Base-by-base conservation (phyloP, 164 flowering plant genomes). In the Liquidambar formosana region DNA sequence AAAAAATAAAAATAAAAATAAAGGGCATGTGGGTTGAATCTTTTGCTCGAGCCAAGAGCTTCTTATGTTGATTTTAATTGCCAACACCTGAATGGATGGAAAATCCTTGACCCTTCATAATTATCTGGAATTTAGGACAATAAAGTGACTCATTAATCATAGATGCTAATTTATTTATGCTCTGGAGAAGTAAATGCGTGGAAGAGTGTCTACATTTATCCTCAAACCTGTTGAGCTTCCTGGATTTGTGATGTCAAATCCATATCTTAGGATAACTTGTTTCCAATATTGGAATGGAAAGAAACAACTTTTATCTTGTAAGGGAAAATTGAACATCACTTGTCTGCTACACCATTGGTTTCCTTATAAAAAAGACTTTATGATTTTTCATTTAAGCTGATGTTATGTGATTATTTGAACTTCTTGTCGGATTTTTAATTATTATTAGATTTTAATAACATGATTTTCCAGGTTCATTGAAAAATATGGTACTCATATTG, bases 401-500 rank as follows among this genome's bases (percentile, higher is more conserved):
- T 33, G 6, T 33, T 6, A 33, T 2, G 41, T 33, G 41, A 33
- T 33, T 33, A 33, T 33, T 33, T 33, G 41, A 2, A 6, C 41
- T 33, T 33, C 4, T 33, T 12, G 11, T 1, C 1, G 25, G 41
- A 57, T 11, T 26, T 25, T 57, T 10, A 23, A 57, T 44, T 15
- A n/a, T 53, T n/a, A 28, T 33, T 3, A 28, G 61, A 11, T 23
- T 45, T 62, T 49, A 21, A 60, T 28, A 16, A 25, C 21, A 38
- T 79, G 57, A 51, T 64, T 77, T 66, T 71, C 33, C 85, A 92
- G 97, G 90, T 92, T 92, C 69, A 90, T 92, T 64, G 90, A 86
- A 53, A 90, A 83, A 63, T 92, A 88, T 71, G 97, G 97, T 67
- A 92, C 97, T 70, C 97, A 92, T 77, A 57, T 92, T 60, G 82